Conservation (phyloP, 495 filamentous ascomycete species). For the Bacidia rubella region DNA sequence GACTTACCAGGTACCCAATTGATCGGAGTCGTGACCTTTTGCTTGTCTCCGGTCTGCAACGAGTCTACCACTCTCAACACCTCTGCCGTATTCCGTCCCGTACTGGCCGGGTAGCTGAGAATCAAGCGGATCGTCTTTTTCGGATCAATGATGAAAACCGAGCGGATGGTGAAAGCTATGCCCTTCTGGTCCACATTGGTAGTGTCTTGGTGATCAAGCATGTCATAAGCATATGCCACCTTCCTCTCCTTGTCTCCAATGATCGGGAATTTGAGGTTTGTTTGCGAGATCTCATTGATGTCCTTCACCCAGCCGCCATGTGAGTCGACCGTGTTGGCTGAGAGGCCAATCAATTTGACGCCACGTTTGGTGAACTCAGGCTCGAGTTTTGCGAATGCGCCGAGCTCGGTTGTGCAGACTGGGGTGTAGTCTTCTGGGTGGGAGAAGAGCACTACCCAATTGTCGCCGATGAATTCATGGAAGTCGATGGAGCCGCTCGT, state of each 20-base stretch:
- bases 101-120: slow-evolving; percentile 91
- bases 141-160: slow-evolving; percentile 97
- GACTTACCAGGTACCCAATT: slow-evolving; percentile 58
- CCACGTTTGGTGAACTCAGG: slow-evolving; percentile 89
- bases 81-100: slow-evolving; percentile 92
- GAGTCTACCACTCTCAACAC: slow-evolving; percentile 92
- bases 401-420: slow-evolving; percentile 95
- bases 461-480: slow-evolving; percentile 91
- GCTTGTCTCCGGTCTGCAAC: slow-evolving; percentile 93
- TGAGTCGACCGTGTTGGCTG: slow-evolving; percentile 59
- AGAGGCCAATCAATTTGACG: slow-evolving; percentile 91
- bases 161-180: slow-evolving; percentile 96
- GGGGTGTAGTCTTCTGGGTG: slow-evolving; percentile 60
- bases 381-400: slow-evolving; percentile 92
- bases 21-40: slow-evolving; percentile 84
- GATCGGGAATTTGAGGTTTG: slow-evolving; percentile 81
- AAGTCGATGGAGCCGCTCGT: slow-evolving; percentile 88
- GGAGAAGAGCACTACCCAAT: slow-evolving; percentile 92
- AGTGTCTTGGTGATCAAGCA: slow-evolving; percentile 77
- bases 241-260: slow-evolving; percentile 94
- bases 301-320: slow-evolving; percentile 65
- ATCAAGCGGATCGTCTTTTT: slow-evolving; percentile 96
- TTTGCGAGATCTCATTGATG: slow-evolving; percentile 81
- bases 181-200: slow-evolving; percentile 92
- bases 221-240: slow-evolving; percentile 86